Base-by-base conservation (phyloP, 2,329 filamentous ascomycete genomes). In the Parascedosporium putredinis region DNA sequence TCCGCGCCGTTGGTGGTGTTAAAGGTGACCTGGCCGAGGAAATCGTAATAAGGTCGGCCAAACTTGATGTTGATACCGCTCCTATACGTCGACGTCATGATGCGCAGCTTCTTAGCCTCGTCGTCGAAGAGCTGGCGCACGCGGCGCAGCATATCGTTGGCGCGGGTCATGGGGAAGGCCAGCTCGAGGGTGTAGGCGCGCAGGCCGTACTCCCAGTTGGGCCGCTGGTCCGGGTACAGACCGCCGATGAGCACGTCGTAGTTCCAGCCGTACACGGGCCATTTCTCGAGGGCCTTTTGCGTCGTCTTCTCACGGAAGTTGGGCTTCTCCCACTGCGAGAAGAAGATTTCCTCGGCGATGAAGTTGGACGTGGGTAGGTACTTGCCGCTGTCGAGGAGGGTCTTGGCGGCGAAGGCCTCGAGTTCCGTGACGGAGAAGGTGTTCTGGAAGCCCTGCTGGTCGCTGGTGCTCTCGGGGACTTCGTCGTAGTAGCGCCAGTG, bases 41-140 rank as follows among this genome's bases (percentile, higher is more conserved):
- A 62, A 51, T 75, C 72, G 49, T 63, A 70, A 55, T 75, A 69
- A 0, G 72, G 56, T 57, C 66, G 68, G 34, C 72, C 72, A 50
- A 75, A 74, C 59, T 74, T 74, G 62, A 74, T 73, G 57, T 75
- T 75, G 53, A 75, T 73, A 20, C 73, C 73, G 52, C 67, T 72
- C 31, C 73, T 66, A 54, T 75, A 75, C 5, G 73, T 75, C 34
- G 67, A 64, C 2, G 72, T 70, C 71, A 76, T 74, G 53, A 67
- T 57, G 14, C 64, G 66, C n/a, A 66, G 61, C 54, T 67, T 68
- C 52, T 62, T 61, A 14, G 59, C 54, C 60, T 74, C 69, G 8
- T 64, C 71, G 50, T 75, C 73, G 46, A 75, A 75, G 4, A 73
- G 64, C 56, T 67, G 57, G 5, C 72, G 63, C 38, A 75, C 69